phyloP scores from a whole-genome alignment of 257 asterid species.

The Solanum tarijense region DNA sequence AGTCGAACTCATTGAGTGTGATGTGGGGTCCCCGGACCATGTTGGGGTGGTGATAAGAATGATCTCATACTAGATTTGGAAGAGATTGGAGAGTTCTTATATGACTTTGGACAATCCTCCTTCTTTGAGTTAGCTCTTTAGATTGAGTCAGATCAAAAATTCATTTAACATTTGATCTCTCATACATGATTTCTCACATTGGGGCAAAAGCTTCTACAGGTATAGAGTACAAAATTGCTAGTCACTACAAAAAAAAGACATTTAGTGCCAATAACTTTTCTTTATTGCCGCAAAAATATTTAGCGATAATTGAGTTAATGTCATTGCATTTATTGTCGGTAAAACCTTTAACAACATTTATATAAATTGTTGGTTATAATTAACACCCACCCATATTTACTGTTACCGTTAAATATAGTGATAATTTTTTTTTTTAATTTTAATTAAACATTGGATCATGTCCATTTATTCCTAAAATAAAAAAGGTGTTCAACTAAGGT shows the following conservation, averaged over 20 bases:
- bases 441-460: neutral
- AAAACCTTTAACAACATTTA: no score
- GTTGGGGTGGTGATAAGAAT: neutral
- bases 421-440: no score
- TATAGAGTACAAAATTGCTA: neutral
- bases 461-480: neutral
- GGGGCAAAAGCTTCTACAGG: neutral
- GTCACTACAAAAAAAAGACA: neutral
- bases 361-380: neutral
- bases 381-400: no score
- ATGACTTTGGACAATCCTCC: no score
- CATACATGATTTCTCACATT: neutral
- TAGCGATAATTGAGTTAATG: neutral
- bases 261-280: no score
- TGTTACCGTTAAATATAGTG: no score
- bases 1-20: no score
- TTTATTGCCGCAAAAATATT: neutral
- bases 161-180: no score
- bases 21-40: neutral
- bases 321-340: rapidly evolving
- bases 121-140: neutral
- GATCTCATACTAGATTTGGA: neutral
- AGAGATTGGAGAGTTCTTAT: neutral
- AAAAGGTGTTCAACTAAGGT: neutral
- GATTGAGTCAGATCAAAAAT: neutral